A percentile compares a stretch with the other conserved stretches of the same genome.
These are phyloP conservation scores for Lactarius sp. DNA, from an alignment of 768 basidiomycete species.

Conservation along the genomic window DNA sequence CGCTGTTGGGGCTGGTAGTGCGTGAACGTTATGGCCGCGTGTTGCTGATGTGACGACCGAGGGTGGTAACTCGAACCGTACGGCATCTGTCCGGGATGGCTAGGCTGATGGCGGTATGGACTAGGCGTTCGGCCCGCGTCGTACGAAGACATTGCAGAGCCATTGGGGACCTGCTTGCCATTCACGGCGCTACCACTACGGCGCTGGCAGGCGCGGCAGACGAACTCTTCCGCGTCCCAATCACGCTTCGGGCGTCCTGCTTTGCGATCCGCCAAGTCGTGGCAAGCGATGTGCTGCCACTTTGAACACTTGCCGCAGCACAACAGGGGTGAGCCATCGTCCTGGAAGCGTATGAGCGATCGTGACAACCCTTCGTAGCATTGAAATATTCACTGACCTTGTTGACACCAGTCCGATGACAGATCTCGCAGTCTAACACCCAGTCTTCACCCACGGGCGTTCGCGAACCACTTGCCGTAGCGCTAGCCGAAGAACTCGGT, in stretches of 20 bases:
- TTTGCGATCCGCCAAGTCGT: conserved; percentile 63
- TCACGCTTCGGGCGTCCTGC: conserved; percentile 65
- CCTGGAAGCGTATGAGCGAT: conserved; percentile 41
- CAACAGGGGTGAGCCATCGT: conserved; percentile 73
- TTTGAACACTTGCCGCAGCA: conserved; percentile 76
- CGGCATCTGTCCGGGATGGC: conserved; percentile 5
- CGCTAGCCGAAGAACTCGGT: conserved; percentile 31
- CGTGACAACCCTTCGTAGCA: neutral
- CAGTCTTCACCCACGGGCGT: conserved; percentile 62
- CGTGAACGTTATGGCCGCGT: conserved; percentile 23
- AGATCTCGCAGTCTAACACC: conserved; percentile 88
- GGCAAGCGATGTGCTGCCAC: conserved; percentile 90
- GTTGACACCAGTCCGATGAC: conserved; percentile 66
- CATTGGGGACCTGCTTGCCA: conserved; percentile 12
- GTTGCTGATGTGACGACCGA: conserved; percentile 8
- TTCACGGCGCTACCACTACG: neutral
- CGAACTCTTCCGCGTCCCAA: conserved; percentile 84
- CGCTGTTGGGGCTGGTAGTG: conserved; percentile 27
- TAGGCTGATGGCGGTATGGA: conserved; percentile 14
- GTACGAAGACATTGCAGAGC: neutral
- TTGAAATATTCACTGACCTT: conserved; percentile 44
- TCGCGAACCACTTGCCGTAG: conserved; percentile 40
- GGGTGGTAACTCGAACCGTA: conserved; percentile 9
- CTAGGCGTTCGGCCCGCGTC: conserved; percentile 9
- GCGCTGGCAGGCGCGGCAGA: conserved; percentile 57